Evolutionary conservation across 371 early-diverging fungal genomes (phyloP), one percentile per base, ranked within the genome.

Genomic region (Rhizomucor miehei): DNA sequence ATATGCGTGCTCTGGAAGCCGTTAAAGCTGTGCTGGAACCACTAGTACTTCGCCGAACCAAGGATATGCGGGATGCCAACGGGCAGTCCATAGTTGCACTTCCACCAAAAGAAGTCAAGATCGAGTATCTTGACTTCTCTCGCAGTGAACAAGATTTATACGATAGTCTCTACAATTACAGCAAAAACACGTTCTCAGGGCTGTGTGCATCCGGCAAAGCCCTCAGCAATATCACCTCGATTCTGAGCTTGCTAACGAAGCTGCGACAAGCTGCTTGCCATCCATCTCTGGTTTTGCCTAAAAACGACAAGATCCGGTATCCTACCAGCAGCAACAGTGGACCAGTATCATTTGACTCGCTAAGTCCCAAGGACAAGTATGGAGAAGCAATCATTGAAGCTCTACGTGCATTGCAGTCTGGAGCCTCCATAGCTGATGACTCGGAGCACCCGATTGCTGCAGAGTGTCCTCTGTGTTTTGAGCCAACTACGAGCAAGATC

Each of bases 191-290:
- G 17, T 75, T 82, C 38, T 69, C 72, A 0, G 64, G 75, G 35
- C 76, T 66, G 44, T 67, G 73, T 40, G 58, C 61, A 16, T 73
- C 77, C 13, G 81, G 81, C 6, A 68, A 65, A 37, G 45, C 66
- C 0, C 66, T 75, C 1, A 59, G 54, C 29, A 67, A 80, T 34
- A 80, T 80, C 57, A 77, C 79, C 1, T 63, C 71, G 16, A 80
- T 83, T 1, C 73, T 81, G 25, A 78, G 77, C 29, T 59, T 87
- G 9, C 39, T 81, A 19, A 67, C 66, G 48, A 49, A 79, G 17
- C 65, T 89, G 54, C 73, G 90, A 4, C 90, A 89, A 63, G 77
- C 77, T 0, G 80, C 85, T 24, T 84, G 86, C 38, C 90, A 89
- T 55, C 85, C 87, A 1, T 64, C 76, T 39, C 56, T 86, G 16